Evolutionary conservation across 331 rosid species (phyloP).

Genomic region (Quercus phellos): DNA sequence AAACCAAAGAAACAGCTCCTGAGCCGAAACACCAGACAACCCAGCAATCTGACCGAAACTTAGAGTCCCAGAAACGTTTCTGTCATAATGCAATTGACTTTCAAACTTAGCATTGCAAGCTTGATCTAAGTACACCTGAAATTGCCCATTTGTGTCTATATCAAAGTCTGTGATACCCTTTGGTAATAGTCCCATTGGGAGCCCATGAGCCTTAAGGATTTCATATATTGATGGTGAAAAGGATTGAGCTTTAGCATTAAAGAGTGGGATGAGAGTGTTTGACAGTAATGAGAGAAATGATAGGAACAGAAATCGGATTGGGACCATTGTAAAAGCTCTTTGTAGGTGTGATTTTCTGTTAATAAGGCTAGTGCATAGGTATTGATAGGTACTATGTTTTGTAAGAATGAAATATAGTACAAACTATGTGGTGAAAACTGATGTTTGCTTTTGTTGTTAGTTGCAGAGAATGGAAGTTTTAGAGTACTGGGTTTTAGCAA

Average conservation of each 20-base stretch:
- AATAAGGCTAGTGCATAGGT: no score
- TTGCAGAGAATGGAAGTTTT: no score
- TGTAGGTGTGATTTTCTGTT: no score
- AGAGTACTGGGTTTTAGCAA: no score
- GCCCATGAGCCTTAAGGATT: constrained; percentile 51
- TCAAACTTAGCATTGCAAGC: constrained; percentile 90
- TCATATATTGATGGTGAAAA: constrained; percentile 48
- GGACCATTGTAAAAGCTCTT: neutral
- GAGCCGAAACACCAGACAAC: constrained; percentile 65
- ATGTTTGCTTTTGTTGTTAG: no score
- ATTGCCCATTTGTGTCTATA: constrained; percentile 38
- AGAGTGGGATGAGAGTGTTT: neutral
- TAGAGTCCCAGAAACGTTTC: constrained; percentile 61
- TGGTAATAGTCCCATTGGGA: constrained; percentile 79
- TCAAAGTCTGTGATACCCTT: constrained; percentile 58
- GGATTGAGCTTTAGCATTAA: neutral
- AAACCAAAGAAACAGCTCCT: constrained; percentile 86
- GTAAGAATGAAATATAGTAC: no score
- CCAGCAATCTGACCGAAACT: constrained; percentile 58
- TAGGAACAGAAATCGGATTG: neutral
- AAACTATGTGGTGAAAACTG: no score
- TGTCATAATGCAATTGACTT: constrained; percentile 74
- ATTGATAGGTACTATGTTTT: no score
- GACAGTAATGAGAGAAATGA: neutral
- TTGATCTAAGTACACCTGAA: constrained; percentile 62